Evolutionary conservation across 176 grass and related monocot genomes (phyloP), one percentile per base, ranked within the genome.

Genomic region (Carex scoparia): DNA sequence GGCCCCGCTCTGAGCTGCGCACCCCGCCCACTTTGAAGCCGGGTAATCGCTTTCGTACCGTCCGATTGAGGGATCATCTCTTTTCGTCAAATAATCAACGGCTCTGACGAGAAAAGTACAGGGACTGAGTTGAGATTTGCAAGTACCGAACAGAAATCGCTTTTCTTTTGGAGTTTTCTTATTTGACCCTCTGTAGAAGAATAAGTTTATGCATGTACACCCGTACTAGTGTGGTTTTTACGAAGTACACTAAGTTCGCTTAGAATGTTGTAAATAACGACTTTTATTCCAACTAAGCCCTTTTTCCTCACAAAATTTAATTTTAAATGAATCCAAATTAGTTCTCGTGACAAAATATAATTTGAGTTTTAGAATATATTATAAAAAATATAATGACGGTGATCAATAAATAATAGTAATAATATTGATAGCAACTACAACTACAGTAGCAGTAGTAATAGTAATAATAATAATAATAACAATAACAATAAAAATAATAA

Each of bases 151-250:
- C 38, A 72, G 69, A 72, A 3, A 4, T 72, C 18, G 18, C 0
- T 23, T 72, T 42, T 23, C 6, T 72, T 77, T 77, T 77, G 73
- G 73, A 77, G 23, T 31, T 77, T 77, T 77, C 73, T 23, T 46
- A 56, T 77, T 77, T 77, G 73, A 77, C 73, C 73, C 73, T 77
- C 69, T 19, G 35, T 72, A 72, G 16, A 44, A 19, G 38, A 48
- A 72, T 9, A 72, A 10, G 61, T 72, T 69, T 72, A n/a, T 72
- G 69, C 69, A 23, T 72, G 15, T n/a, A n/a, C 2, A 10, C 69
- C 69, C 69, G 15, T 72, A 48, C 14, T 48, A n/a, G 38, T 72
- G 11, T 72, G 15, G 14, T 19, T 44, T 72, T 72, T 19, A 72
- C 69, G 7, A 48, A 18, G 23, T 4, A 10, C 0, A 23, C 46